phyloP scores from a whole-genome alignment of 805 yeast species.

The Saccharomycopsis selenospora region DNA sequence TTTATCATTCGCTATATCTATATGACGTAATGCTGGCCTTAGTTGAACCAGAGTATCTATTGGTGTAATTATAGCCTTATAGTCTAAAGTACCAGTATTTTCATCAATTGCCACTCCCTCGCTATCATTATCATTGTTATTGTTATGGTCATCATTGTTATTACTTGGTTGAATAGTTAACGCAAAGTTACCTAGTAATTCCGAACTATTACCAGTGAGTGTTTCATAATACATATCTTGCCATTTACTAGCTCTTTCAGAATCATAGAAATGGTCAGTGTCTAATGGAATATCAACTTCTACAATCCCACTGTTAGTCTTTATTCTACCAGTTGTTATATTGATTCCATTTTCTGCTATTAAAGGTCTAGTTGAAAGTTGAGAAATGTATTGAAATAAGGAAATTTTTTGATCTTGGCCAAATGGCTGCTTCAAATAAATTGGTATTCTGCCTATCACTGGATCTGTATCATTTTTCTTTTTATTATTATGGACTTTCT shows the following conservation, averaged over 20 bases:
- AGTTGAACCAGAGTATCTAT: slow-evolving; percentile 65
- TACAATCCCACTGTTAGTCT: slow-evolving; percentile 53
- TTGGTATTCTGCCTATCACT: slow-evolving; percentile 52
- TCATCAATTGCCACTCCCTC: neutral
- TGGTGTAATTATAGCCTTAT: slow-evolving; percentile 56
- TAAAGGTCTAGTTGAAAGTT: slow-evolving; percentile 39
- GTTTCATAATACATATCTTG: slow-evolving; percentile 47
- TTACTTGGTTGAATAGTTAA: neutral
- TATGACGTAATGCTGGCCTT: slow-evolving; percentile 73
- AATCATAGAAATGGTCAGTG: slow-evolving; percentile 60
- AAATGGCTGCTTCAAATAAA: slow-evolving; percentile 33
- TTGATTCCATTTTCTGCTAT: slow-evolving; percentile 31
- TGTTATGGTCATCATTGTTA: neutral
- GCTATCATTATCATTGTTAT: neutral
- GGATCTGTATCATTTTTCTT: slow-evolving; percentile 41
- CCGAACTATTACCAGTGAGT: slow-evolving; percentile 51
- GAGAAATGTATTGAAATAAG: slow-evolving; percentile 56
- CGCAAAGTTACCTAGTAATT: neutral
- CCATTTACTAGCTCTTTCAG: slow-evolving; percentile 58
- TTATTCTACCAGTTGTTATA: slow-evolving; percentile 43
- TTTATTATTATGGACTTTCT: slow-evolving; percentile 4
- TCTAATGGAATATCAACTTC: slow-evolving; percentile 76
- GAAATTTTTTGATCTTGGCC: slow-evolving; percentile 27
- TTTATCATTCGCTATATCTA: slow-evolving; percentile 51
- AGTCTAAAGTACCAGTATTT: slow-evolving; percentile 34